Evolutionary conservation across 495 filamentous ascomycete species (phyloP), one percentile per base, ranked within the genome.

Genomic region (Xylaria intraflava): DNA sequence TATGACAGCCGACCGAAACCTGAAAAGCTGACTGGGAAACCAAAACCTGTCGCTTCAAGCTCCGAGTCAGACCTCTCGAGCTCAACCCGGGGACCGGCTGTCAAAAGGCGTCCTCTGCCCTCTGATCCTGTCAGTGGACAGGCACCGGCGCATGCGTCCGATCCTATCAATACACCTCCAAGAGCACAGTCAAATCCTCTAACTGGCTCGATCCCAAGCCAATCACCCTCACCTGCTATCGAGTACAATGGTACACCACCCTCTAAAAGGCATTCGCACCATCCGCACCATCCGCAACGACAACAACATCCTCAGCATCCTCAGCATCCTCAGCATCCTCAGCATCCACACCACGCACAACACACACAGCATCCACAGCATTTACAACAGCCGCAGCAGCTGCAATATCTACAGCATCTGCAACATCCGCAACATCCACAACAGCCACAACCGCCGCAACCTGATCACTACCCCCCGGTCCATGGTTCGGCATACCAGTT

Each of bases 1-100:
- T 97, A 96, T 70, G 93, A 99, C 66, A 85, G 79, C 31, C 82
- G 92, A 12, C 84, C 89, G 30, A 90, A 90, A 69, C 80, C 83
- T 14, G 87, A 87, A 57, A 78, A 81, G 43, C 62, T 76, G 17
- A 77, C 72, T 30, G 79, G 80, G 47, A 80, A 77, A 57, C 72
- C 77, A 53, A 79, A 74, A 45, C 59, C 56, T 29, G 46, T 57
- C 0, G 56, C 59, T 49, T 50, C 83, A n/a, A 73, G 79, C 55
- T 30, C 43, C 22, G 64, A 66, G 6, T 17, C 12, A 35, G 61
- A 66, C 33, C 10, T 31, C 24, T 26, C 47, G 8, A 16, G 20
- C 20, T 40, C 16, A 33, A 19, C 55, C 40, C 64, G 58, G 29
- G 82, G 81, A 57, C 69, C 80, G 16, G 67, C 69, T 5, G 74